Evolutionary conservation across 2,329 filamentous ascomycete genomes (phyloP).

Genomic region (Zymoseptoria pseudotritici): DNA sequence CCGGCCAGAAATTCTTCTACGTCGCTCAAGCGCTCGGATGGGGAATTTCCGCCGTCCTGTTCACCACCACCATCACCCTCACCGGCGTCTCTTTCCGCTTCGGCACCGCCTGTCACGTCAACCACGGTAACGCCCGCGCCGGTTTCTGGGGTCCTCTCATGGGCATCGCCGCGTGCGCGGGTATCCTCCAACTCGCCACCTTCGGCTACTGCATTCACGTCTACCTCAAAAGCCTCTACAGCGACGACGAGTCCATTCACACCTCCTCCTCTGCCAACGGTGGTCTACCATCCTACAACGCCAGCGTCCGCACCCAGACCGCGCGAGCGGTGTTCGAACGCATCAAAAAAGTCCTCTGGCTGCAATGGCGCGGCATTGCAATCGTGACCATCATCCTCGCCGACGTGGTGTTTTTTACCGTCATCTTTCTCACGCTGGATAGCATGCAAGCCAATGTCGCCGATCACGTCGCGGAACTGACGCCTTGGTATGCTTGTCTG

Average conservation of each 20-base stretch:
- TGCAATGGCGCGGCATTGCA: constrained; percentile 90
- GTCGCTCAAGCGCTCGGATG: constrained; percentile 72
- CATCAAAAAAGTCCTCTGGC: constrained; percentile 73
- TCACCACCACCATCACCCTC: constrained; percentile 68
- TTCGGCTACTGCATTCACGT: constrained; percentile 88
- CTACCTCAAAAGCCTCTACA: constrained; percentile 71
- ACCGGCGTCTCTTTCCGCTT: constrained; percentile 95
- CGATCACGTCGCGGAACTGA: constrained; percentile 49
- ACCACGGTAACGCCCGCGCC: constrained; percentile 73
- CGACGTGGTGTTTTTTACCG: constrained; percentile 88
- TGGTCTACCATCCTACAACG: constrained; percentile 65
- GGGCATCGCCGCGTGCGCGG: constrained; percentile 65
- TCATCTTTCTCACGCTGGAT: constrained; percentile 85
- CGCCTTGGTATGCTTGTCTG: constrained; percentile 69
- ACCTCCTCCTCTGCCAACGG: constrained; percentile 41
- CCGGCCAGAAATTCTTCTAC: constrained; percentile 86
- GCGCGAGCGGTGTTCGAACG: constrained; percentile 83
- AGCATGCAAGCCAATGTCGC: constrained; percentile 55
- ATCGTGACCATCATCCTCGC: constrained; percentile 84
- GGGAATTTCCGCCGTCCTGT: constrained; percentile 70
- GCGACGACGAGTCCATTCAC: constrained; percentile 35
- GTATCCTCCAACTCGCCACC: constrained; percentile 75
- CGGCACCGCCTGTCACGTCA: constrained; percentile 87
- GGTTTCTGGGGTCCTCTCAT: constrained; percentile 88
- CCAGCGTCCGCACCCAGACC: constrained; percentile 70